A percentile compares a stretch with the other conserved stretches of the same genome.
Conservation (phyloP, 768 basidiomycete genomes). For the Leccinellum rugosiceps region DNA sequence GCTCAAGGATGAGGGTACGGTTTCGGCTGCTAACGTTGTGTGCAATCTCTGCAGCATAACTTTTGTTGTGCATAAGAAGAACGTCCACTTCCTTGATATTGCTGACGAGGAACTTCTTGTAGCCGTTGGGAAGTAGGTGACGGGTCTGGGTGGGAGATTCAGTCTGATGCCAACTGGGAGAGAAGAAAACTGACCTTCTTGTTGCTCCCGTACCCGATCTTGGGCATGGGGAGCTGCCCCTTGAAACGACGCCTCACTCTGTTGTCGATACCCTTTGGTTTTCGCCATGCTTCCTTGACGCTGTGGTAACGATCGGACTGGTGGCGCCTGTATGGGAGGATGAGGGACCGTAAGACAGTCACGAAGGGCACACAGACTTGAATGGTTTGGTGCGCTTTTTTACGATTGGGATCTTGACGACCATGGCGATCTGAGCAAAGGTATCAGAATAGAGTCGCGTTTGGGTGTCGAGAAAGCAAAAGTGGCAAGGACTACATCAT, state of each 20-base stretch:
- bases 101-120: conserved; percentile 93
- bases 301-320: conserved; percentile 97
- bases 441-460: conserved; percentile 13
- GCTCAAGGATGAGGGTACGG: conserved; percentile 85
- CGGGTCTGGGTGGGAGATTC: conserved; percentile 56
- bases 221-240: conserved; percentile 95
- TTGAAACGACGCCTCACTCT: conserved; percentile 93
- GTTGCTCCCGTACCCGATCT: conserved; percentile 78
- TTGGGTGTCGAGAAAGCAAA: not conserved
- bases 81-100: conserved; percentile 93
- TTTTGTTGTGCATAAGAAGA: conserved; percentile 97
- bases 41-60: conserved; percentile 93
- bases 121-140: conserved; percentile 92
- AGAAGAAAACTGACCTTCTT: conserved; percentile 59
- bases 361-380: conserved; percentile 63
- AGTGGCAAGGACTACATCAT: conserved; percentile 14
- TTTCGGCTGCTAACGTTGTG: conserved; percentile 96
- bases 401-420: conserved; percentile 65
- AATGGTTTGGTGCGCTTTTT: conserved; percentile 98
- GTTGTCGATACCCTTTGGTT: conserved; percentile 99
- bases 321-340: conserved; percentile 69
- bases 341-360: conserved; percentile 12
- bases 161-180: not conserved
- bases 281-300: conserved; percentile 99
- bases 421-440: conserved; percentile 38